Evolutionary conservation across 2,329 filamentous ascomycete genomes (phyloP), one percentile per base, ranked within the genome.

Genomic region (Volutella citrinella): DNA sequence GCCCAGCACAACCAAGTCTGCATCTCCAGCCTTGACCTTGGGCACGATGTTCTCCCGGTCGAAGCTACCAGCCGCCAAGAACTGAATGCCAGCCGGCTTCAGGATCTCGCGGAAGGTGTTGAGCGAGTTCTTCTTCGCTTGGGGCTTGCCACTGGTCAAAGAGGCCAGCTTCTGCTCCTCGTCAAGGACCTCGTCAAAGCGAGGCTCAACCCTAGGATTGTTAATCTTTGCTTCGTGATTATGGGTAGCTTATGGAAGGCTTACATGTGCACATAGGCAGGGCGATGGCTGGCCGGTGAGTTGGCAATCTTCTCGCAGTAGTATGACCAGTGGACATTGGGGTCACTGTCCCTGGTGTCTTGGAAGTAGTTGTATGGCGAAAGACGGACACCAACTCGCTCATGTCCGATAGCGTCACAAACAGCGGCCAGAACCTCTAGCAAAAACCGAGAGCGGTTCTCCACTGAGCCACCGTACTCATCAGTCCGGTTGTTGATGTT

Each of bases 11-110:
- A 62, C 47, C 2, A 56, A 39, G 10, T 54, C 50, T 11, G 49
- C 40, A 4, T 42, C 42, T 19, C 42, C 14, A 54, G 54, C 56
- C 37, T 69, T 63, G 5, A 60, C 26, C 35, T 71, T 44, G 54
- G 72, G 61, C 2, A 60, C 63, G 0, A 62, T 58, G 26, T 58
- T 55, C 22, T 57, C 61, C 1, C 60, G 42, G 19, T 55, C 59
- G 47, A 65, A 73, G 3, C 67, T 70, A 28, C 72, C 70, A 2
- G 68, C 67, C n/a, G 78, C 46, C 5, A 80, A 43, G 19, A 80
- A 70, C 5, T 52, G 43, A 20, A 71, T 56, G 2, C 57, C 65
- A 1, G 51, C 59, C 8, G 59, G 55, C 43, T 63, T 54, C 5
- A 72, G 49, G 9, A 63, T 61, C 1, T 57, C 40, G 1, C 66